A percentile compares a stretch with the other conserved stretches of the same genome.
Evolutionary conservation across 805 yeast genomes (phyloP).

Genomic region (Groenewaldozyma salmanticensis): DNA sequence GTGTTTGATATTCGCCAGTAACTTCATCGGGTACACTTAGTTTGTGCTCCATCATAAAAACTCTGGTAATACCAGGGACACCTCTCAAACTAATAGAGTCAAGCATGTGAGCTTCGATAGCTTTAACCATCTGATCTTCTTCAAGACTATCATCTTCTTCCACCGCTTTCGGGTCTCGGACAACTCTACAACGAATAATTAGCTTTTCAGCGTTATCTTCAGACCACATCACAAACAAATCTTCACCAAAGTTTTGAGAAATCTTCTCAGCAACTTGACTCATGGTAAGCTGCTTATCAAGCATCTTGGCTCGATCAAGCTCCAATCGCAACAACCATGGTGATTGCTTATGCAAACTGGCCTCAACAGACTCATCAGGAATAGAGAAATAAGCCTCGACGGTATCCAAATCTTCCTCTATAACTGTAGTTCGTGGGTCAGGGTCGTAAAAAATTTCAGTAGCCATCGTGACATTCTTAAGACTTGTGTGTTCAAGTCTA

Average conservation of each 20-base stretch:
- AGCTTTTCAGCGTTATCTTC: conserved; percentile 97
- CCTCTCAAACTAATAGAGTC: conserved; percentile 94
- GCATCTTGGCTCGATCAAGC: conserved; percentile 97
- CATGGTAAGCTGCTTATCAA: conserved; percentile 96
- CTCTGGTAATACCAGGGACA: conserved; percentile 86
- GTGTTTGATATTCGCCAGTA: conserved; percentile 79
- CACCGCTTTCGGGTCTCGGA: conserved; percentile 86
- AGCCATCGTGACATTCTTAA: conserved; percentile 91
- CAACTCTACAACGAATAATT: conserved; percentile 95
- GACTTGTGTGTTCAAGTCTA: conserved; percentile 91
- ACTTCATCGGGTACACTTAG: conserved; percentile 43
- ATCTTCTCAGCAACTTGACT: conserved; percentile 96
- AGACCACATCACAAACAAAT: conserved; percentile 95
- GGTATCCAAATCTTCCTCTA: conserved; percentile 93
- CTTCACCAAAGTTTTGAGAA: conserved; percentile 86
- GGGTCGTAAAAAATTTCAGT: conserved; percentile 98
- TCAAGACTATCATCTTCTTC: conserved; percentile 94
- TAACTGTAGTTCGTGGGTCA: conserved; percentile 94
- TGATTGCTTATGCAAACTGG: conserved; percentile 85
- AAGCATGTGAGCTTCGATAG: conserved; percentile 92
- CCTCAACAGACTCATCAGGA: conserved; percentile 96
- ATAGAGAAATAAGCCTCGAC: conserved; percentile 95
- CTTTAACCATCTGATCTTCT: conserved; percentile 92
- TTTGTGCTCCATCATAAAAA: conserved; percentile 46
- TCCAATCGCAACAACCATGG: conserved; percentile 98